These are phyloP conservation scores for Backusella luteola DNA, from an alignment of 192 early-diverging fungal species.

Conservation along the genomic window DNA sequence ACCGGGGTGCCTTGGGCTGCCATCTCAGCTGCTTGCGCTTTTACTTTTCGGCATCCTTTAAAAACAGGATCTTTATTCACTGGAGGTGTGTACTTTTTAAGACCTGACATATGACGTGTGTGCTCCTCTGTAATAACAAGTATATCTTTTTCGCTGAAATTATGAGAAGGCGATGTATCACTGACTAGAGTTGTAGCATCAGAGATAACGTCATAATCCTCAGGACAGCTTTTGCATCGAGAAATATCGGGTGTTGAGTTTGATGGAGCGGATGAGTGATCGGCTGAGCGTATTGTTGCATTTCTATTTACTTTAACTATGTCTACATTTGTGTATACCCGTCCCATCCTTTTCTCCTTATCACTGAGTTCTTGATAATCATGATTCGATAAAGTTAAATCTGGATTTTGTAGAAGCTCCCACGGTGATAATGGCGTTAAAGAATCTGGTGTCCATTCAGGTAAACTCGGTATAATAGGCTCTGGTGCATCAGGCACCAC, in stretches of 20 bases:
- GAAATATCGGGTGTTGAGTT: not conserved
- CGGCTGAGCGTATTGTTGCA: not conserved
- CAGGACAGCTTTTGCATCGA: not conserved
- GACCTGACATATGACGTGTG: not conserved
- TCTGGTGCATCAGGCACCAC: not conserved
- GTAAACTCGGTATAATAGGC: not conserved
- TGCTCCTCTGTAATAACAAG: slow-evolving; percentile 4
- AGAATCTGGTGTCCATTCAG: not conserved
- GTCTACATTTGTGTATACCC: not conserved
- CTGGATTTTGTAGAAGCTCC: not conserved
- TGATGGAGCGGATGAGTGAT: not conserved
- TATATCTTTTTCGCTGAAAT: not conserved
- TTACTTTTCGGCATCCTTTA: not conserved
- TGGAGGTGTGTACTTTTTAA: slow-evolving; percentile 5
- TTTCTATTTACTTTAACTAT: not conserved
- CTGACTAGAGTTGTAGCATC: not conserved
- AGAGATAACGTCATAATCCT: not conserved
- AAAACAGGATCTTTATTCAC: slow-evolving; percentile 5
- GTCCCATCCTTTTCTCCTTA: not conserved
- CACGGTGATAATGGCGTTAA: not conserved
- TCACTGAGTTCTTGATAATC: not conserved
- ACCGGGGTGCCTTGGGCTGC: not conserved
- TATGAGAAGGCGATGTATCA: not conserved
- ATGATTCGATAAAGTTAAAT: not conserved
- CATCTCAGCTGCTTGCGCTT: not conserved